These are phyloP conservation scores for Boletellus deceptivus DNA, from an alignment of 1,284 basidiomycete genomes.

Conservation along the genomic window DNA sequence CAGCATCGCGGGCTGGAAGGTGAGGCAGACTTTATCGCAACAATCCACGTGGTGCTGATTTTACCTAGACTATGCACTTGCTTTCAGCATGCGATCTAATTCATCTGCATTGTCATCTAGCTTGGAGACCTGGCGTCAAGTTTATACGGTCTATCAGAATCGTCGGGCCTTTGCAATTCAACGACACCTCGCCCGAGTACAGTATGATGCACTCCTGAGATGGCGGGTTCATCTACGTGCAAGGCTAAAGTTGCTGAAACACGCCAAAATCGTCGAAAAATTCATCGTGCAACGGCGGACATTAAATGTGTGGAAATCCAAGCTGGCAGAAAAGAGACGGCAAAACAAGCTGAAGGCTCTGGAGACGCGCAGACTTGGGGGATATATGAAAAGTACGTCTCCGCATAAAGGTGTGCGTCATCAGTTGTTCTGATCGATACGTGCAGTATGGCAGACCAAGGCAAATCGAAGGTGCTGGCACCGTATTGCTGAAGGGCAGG, in stretches of 20 bases:
- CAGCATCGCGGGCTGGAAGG: conserved; percentile 46
- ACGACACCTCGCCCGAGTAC: conserved; percentile 45
- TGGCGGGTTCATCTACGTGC: conserved; percentile 62
- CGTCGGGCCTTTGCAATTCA: conserved; percentile 50
- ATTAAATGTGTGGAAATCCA: conserved; percentile 53
- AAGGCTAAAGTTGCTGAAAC: conserved; percentile 50
- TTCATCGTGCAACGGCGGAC: conserved; percentile 51
- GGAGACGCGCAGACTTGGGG: conserved; percentile 39
- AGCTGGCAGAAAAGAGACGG: conserved; percentile 47
- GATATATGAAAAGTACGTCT: conserved; percentile 47
- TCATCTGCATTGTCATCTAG: conserved; percentile 40
- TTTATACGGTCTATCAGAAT: conserved; percentile 48
- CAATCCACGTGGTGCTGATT: conserved; percentile 9
- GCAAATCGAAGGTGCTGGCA: conserved; percentile 25
- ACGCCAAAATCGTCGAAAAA: conserved; percentile 57
- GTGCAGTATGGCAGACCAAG: conserved; percentile 49
- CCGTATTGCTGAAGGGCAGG: conserved; percentile 30
- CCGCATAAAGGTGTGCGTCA: not conserved
- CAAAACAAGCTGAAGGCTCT: conserved; percentile 47
- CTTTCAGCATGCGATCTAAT: conserved; percentile 48
- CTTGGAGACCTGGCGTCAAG: conserved; percentile 52
- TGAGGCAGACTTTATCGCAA: conserved; percentile 22
- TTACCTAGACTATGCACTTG: conserved; percentile 48
- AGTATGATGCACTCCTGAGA: conserved; percentile 46
- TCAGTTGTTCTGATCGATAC: conserved; percentile 14